phyloP scores from a whole-genome alignment of 306 rosid genomes.

The Sphenostylis stenocarpa region DNA sequence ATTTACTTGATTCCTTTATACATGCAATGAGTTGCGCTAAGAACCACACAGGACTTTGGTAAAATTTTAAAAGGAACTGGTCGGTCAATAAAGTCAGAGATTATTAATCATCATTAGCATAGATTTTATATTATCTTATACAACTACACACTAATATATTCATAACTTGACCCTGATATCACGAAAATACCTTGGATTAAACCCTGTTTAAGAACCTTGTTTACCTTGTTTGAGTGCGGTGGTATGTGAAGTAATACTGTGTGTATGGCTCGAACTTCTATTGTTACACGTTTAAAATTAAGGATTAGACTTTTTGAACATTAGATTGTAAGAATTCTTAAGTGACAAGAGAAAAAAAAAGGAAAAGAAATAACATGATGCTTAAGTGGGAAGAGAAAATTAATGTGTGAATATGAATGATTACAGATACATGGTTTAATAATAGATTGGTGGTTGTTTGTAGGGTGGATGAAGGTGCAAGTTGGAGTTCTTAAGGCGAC shows the following conservation, averaged over 20 bases:
- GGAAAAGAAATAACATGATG: background rate
- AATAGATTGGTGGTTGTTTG: background rate
- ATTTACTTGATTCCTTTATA: conserved; percentile 23
- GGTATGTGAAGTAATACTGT: conserved; percentile 17
- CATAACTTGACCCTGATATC: background rate
- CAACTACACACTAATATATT: background rate
- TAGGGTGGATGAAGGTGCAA: too few relatives aligned
- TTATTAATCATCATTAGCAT: background rate
- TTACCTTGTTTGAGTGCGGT: conserved; percentile 22
- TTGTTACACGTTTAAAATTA: background rate
- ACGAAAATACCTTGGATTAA: conserved; percentile 12
- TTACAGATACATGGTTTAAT: background rate
- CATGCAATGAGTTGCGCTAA: conserved; percentile 20
- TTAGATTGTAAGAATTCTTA: background rate
- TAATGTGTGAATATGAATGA: background rate
- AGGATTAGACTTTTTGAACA: background rate
- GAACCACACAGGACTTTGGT: background rate
- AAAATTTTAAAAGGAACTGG: background rate
- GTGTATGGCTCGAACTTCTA: background rate
- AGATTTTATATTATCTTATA: background rate
- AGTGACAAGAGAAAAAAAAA: background rate
- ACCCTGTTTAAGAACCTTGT: conserved; percentile 14
- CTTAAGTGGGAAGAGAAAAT: conserved; percentile 22
- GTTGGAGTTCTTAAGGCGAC: too few relatives aligned
- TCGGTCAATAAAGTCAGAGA: conserved; percentile 5